Base-by-base conservation (phyloP, 2,329 filamentous ascomycete species). In the Hypoxylon sp. region DNA sequence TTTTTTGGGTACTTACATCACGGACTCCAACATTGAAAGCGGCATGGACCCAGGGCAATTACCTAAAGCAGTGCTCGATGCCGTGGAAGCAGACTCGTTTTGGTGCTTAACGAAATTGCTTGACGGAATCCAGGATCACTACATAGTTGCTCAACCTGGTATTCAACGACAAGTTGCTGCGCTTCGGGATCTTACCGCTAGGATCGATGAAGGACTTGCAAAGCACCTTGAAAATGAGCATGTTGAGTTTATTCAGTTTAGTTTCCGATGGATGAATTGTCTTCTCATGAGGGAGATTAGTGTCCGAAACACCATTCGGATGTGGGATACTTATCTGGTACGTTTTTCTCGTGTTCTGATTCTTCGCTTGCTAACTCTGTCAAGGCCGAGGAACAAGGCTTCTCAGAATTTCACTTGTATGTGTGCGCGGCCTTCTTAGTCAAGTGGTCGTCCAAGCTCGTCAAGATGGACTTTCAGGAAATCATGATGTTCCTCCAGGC, bases 261-360 rank as follows among this genome's bases (percentile, higher is more conserved):
- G 94, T 80, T 99, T 99, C 79, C 88, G 96, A 62, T 99, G 96
- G 96, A 99, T 99, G 96, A 99, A 99, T 76, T 99, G 96, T 79
- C 87, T 99, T 57, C 85, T 99, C 71, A 99, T 99, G 96, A 89
- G 96, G 70, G 96, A 99, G 82, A 92, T 99, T 71, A 97, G 92
- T 77, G 95, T 99, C 63, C 93, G 91, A 79, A 98, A 98, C 78
- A 98, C 94, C 0, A 97, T 99, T 70, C 87, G 96, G 73, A 99
- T 99, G 96, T 99, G 96, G 96, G 96, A 99, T 80, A 99, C 96
- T 25, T 99, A 99, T 82, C 88, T 99, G 83, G 95, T 98, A 84
- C 78, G 89, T 81, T 56, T 5, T 13, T 60, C 61, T 32, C 30
- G 49, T 25, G 21, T 45, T 28, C 5, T 14, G 2, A 23, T 30